These are phyloP conservation scores for Colletotrichum liaoningense DNA, from an alignment of 2,329 filamentous ascomycete genomes.

Conservation along the genomic window DNA sequence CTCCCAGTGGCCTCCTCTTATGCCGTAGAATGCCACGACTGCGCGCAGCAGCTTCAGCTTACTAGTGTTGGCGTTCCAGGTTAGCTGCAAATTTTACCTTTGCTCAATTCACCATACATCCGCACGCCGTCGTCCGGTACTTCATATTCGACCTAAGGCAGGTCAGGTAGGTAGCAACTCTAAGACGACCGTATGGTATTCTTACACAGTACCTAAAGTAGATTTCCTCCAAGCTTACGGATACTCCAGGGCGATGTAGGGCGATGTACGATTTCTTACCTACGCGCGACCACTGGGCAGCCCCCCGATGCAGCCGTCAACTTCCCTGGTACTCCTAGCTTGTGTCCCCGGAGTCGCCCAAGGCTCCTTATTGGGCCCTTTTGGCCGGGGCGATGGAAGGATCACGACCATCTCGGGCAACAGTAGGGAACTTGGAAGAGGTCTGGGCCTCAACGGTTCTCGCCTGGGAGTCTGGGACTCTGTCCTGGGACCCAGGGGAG, in stretches of 20 bases:
- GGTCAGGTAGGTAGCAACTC: neutral
- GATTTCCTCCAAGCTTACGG: neutral
- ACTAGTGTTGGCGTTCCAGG: neutral
- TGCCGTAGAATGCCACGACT: neutral
- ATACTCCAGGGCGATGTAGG: neutral
- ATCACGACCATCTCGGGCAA: constrained; percentile 12
- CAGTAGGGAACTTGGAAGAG: neutral
- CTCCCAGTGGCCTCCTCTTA: neutral
- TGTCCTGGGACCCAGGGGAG: neutral
- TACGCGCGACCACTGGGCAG: neutral
- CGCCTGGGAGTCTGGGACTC: neutral
- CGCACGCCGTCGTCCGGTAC: neutral
- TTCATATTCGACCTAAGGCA: neutral
- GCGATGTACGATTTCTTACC: constrained; percentile 1
- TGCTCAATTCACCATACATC: neutral
- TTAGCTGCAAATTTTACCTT: neutral
- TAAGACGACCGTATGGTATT: neutral
- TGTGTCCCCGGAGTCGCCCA: constrained; percentile 26
- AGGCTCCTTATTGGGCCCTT: constrained; percentile 5
- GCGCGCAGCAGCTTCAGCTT: neutral
- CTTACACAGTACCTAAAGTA: too few relatives aligned
- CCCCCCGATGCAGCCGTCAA: neutral
- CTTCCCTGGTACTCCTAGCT: neutral
- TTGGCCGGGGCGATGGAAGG: neutral
- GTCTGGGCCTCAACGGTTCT: neutral